Base-by-base conservation (phyloP, 352 stramenopile species). In the Phytopythium mirpurense region DNA sequence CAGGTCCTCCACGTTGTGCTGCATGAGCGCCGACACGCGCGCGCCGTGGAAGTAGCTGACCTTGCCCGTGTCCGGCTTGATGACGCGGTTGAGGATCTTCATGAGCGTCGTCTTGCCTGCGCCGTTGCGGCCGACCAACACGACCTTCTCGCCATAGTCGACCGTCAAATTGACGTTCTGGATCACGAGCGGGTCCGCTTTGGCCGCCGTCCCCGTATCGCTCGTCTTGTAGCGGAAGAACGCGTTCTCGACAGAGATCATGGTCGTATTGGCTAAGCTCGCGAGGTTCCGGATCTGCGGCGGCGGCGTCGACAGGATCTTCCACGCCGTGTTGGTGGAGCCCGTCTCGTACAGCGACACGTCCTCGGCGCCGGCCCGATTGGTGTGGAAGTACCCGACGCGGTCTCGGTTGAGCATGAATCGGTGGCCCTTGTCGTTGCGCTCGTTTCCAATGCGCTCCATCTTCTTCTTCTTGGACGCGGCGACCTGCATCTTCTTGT, bases 61-160 rank as follows among this genome's bases (percentile, higher is more conserved):
- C 45, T 78, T 78, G 7, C 72, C 73, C 11, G 51, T 27, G 12
- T 65, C 67, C 12, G 74, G 72, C 48, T 59, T 56, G 48, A 98
- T 64, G 38, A 87, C 79, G 11, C 89, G 79, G 26, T 82, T 81
- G 46, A 98, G 85, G 4, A 98, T 75, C 61, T 96, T 97, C 38
- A 98, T 78, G 18, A 98, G 68, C 1, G 94, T 98, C 15, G 91
- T 98, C 62, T 98, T 98, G 24, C 86, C 86, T 27, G 73, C 68
- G 19, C 73, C 72, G 40, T 87, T 83, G n/a, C 90, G 86, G 21
- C 93, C 93, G 34, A 97, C 87, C 1, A 97, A 57, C 27, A 93
- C 83, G 37, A 97, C 73, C 24, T 86, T 84, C 36, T 90, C 72
- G 2, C 83, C 83, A 51, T 90, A 86, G 34, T 88, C 71, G 50